Percentiles rank a stretch among this genome's conserved stretches.
Conservation (phyloP, 2,329 filamentous ascomycete species). For the Knoxdaviesia proteae region DNA sequence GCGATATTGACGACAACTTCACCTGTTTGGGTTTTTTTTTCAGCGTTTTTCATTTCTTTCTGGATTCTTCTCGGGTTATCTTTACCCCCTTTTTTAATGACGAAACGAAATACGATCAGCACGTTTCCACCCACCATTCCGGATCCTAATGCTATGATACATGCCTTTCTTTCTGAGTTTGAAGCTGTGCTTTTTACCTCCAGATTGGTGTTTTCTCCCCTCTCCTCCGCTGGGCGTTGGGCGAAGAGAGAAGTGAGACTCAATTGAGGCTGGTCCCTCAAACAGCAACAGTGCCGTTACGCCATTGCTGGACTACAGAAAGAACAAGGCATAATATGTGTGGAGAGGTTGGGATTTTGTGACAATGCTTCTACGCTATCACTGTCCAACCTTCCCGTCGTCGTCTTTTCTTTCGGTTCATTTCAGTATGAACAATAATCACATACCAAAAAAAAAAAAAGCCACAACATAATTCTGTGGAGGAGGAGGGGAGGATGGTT, state of each 20-base stretch:
- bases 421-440: background rate
- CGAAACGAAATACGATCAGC: background rate
- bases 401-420: constrained; percentile 2
- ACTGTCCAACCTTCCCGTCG: constrained; percentile 1
- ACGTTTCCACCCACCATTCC: constrained; percentile 5
- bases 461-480: background rate
- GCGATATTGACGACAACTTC: too few relatives aligned
- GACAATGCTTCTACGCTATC: constrained; percentile 37
- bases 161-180: background rate
- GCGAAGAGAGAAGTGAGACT: background rate
- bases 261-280: constrained; percentile 8
- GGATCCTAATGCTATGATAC: background rate
- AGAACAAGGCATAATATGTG: constrained; percentile 15
- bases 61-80: too few relatives aligned
- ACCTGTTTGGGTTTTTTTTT: too few relatives aligned
- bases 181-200: constrained; percentile 1
- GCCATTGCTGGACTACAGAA: constrained; percentile 20
- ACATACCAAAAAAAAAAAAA: background rate
- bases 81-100: background rate
- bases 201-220: too few relatives aligned
- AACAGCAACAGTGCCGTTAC: constrained; percentile 24
- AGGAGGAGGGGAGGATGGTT: too few relatives aligned
- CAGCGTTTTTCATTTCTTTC: too few relatives aligned
- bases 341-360: constrained; percentile 3
- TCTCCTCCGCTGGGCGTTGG: too few relatives aligned